A percentile compares a stretch with the other conserved stretches of the same genome.
Conservation (phyloP, 2,329 filamentous ascomycete species). For the Mycogone perniciosa region DNA sequence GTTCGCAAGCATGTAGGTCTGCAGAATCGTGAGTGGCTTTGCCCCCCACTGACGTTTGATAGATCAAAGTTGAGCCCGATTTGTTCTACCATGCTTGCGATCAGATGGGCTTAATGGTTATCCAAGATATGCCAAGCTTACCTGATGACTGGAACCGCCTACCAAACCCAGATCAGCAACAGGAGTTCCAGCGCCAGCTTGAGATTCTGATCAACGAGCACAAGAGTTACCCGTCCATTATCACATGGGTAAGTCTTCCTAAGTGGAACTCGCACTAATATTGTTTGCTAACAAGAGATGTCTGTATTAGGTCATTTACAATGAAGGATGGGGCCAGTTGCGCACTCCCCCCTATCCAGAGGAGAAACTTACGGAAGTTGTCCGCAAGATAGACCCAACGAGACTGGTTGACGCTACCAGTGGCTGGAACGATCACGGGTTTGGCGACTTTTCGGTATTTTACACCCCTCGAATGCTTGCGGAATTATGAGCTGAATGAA, state of each 20-base stretch:
- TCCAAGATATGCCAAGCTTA: conserved; percentile 67
- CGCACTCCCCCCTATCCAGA: conserved; percentile 46
- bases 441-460: conserved; percentile 52
- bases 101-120: conserved; percentile 56
- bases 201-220: conserved; percentile 56
- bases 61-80: conserved; percentile 62
- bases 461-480: background rate
- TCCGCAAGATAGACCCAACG: conserved; percentile 55
- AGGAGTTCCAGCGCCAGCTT: conserved; percentile 59
- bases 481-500: background rate
- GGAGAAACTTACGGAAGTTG: conserved; percentile 45
- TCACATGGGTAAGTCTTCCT: conserved; percentile 47
- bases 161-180: conserved; percentile 45
- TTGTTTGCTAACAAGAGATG: background rate
- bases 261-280: background rate
- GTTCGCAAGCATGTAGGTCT: conserved; percentile 59
- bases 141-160: conserved; percentile 25
- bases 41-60: conserved; percentile 12
- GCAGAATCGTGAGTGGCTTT: background rate
- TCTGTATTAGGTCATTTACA: conserved; percentile 52
- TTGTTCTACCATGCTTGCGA: conserved; percentile 65
- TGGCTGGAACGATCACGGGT: conserved; percentile 64
- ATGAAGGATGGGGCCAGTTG: conserved; percentile 65
- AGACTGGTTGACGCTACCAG: conserved; percentile 56
- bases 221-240: conserved; percentile 58